Conservation (phyloP, 1,284 basidiomycete species). For the Wallemia hederae region DNA sequence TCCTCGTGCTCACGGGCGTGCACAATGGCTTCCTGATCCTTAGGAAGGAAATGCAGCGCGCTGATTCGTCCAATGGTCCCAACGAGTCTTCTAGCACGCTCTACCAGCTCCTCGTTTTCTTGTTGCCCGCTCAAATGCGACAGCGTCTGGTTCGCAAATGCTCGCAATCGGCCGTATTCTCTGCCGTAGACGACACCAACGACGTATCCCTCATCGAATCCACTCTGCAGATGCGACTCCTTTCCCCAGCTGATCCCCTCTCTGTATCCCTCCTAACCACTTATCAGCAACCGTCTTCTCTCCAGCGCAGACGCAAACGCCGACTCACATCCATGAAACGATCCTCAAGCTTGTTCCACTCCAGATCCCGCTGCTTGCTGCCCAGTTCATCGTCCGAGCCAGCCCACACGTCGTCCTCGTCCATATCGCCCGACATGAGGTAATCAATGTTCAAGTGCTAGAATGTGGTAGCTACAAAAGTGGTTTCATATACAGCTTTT, state of each 20-base stretch:
- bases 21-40: background rate
- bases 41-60: background rate
- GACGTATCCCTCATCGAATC: conserved; percentile 22
- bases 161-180: conserved; percentile 19
- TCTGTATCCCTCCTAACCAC: conserved; percentile 22
- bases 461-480: too few relatives aligned
- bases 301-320: background rate
- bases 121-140: conserved; percentile 5
- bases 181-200: conserved; percentile 18
- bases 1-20: background rate
- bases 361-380: background rate
- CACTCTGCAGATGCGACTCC: conserved; percentile 20
- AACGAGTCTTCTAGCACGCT: background rate
- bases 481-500: background rate
- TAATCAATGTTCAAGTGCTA: too few relatives aligned
- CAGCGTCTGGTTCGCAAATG: conserved; percentile 17
- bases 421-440: too few relatives aligned
- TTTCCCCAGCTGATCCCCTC: conserved; percentile 26
- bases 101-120: background rate
- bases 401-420: background rate
- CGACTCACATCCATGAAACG: background rate
- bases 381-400: background rate
- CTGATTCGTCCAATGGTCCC: background rate
- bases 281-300: background rate
- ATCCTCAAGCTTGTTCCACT: background rate